Evolutionary conservation across 441 rosid species (phyloP), one percentile per base, ranked within the genome.

Genomic region (Manihot esculenta): DNA sequence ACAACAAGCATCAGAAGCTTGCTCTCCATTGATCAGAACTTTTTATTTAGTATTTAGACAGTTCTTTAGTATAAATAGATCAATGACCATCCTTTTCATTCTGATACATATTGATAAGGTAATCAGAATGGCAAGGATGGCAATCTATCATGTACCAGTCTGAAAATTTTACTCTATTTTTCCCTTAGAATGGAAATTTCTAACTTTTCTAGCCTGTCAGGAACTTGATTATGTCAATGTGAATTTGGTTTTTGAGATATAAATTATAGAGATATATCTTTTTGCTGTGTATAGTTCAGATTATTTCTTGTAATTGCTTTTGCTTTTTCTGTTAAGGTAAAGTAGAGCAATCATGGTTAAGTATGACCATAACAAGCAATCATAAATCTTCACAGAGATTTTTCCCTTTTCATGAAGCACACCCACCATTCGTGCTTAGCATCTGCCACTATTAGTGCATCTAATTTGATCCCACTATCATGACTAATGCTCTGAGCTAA

Each of bases 381-480:
- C 70, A 79, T 80, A 58, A 49, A 80, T 67, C 67, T 78, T 55
- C 62, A 54, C 33, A 35, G 41, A 68, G 55, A 58, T 78, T 64
- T 60, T 69, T n/a, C 57, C 57, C 47, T 74, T 79, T 72, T 26
- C 66, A 62, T 69, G 80, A 71, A 76, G 74, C 82, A 76, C 66
- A 79, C 75, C 77, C 57, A 80, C 83, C 83, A 72, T 67, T 66
- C 74, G 64, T 64, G 76, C 75, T 49, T 66, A 66, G 38, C 85
- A 84, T 76, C 82, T 72, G 76, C 86, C 88, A 78, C 72, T 81
- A 71, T 75, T 66, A 61, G 35, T 47, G 71, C 77, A 75, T 67
- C 68, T 63, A 62, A 73, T 66, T 74, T 61, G 67, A 66, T 73
- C 68, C 75, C 72, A 55, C 72, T 17, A 68, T 72, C 80, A 71